Conservation (phyloP, 768 basidiomycete species). For the Russula foetens region DNA sequence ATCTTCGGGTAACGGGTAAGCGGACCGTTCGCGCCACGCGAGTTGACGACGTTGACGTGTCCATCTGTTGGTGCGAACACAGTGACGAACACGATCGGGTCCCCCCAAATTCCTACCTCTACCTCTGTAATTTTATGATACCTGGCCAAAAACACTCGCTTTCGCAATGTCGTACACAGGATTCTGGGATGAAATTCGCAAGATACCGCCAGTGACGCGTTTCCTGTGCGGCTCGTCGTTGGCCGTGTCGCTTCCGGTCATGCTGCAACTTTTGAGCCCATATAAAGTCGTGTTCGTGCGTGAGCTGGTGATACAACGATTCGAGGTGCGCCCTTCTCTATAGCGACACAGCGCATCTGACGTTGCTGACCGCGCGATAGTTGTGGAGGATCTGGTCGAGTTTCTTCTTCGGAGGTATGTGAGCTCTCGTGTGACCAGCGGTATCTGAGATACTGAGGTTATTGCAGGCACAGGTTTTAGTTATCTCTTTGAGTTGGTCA, state of each 20-base stretch:
- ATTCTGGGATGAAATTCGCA: slow-evolving; percentile 49
- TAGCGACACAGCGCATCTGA: neutral
- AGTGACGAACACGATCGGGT: no score
- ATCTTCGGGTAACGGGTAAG: no score
- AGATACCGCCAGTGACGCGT: slow-evolving; percentile 80
- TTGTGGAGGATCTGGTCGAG: slow-evolving; percentile 67
- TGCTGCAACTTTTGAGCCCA: slow-evolving; percentile 44
- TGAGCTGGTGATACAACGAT: slow-evolving; percentile 34
- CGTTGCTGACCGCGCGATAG: slow-evolving; percentile 28
- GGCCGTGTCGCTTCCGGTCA: slow-evolving; percentile 47
- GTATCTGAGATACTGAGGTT: neutral
- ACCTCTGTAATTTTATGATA: neutral
- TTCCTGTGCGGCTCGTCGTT: slow-evolving; percentile 55
- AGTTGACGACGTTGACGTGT: no score
- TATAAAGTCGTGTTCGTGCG: slow-evolving; percentile 50
- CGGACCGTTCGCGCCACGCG: no score
- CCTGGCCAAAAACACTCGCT: neutral
- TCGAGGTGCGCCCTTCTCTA: slow-evolving; percentile 41
- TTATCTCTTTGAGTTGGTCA: slow-evolving; percentile 58
- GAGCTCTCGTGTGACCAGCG: neutral
- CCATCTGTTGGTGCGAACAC: no score
- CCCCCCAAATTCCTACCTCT: neutral
- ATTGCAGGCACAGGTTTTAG: slow-evolving; percentile 40
- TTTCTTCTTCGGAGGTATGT: slow-evolving; percentile 60
- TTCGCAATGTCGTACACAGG: slow-evolving; percentile 19